Evolutionary conservation across 345 rosid species (phyloP), one percentile per base, ranked within the genome.

Genomic region (Turritis glabra): DNA sequence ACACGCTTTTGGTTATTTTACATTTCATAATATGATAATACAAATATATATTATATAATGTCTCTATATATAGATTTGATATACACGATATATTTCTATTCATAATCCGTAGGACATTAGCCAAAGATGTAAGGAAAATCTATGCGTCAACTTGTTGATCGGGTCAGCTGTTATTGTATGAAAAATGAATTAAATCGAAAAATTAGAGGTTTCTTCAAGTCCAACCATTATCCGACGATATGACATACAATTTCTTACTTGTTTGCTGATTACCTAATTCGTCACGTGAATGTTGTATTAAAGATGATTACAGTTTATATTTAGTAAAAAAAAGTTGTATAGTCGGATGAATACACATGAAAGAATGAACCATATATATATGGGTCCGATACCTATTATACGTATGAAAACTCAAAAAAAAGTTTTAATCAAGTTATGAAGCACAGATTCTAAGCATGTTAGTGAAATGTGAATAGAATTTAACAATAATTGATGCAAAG

Each of bases 391-490:
- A 53, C 63, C 38, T 40, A 57, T 29, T 5, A 57, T 46, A 8
- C 65, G 48, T 35, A 23, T 17, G 41, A 48, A 29, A 47, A 17
- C 40, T 51, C 3, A 18, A 50, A 35, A 3, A 7, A 37, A 37
- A 47, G 3, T 3, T 15, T 25, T 1, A 55, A 27, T 21, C 18
- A 41, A 53, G 23, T 41, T 30, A 32, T 53, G 57, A 43, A 43
- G 72, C 46, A 43, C 30, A 2, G 3, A 51, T 37, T 25, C 29
- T 47, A 48, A 58, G 61, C 53, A 67, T 67, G 67, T 21, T 35
- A 48, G 18, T 66, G 41, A 66, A 35, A 66, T 66, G 52, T 66
- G 73, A 66, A 66, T 8, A 12, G 67, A 74, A 74, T 57, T 47
- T 66, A 18, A 47, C 35, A 58, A 57, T 35, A 37, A 1, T 56